Evolutionary conservation across 2,329 filamentous ascomycete genomes (phyloP).

Genomic region (Fusarium vanettenii): DNA sequence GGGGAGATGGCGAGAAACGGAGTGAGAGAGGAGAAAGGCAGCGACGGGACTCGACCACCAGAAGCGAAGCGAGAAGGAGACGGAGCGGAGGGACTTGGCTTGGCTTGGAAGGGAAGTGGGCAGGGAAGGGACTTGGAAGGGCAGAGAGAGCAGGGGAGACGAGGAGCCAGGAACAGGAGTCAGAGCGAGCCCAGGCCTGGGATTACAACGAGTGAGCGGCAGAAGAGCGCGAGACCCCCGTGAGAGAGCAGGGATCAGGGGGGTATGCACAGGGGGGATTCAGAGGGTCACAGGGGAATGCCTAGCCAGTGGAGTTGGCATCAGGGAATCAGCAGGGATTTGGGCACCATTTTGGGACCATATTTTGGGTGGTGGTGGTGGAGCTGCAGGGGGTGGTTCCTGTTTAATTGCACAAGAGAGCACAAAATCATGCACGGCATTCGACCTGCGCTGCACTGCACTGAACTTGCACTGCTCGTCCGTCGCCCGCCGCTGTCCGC

Average conservation of each 20-base stretch:
- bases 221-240: background rate
- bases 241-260: slow-evolving; percentile 27
- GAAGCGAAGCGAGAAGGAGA: slow-evolving; percentile 41
- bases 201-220: slow-evolving; percentile 27
- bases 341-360: slow-evolving; percentile 30
- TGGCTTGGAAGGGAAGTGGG: slow-evolving; percentile 37
- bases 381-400: slow-evolving; percentile 11
- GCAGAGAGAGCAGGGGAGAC: slow-evolving; percentile 25
- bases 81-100: background rate
- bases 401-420: slow-evolving; percentile 8
- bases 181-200: slow-evolving; percentile 23
- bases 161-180: slow-evolving; percentile 26
- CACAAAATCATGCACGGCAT: slow-evolving; percentile 31
- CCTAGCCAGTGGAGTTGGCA: slow-evolving; percentile 14
- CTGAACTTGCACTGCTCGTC: background rate
- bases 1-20: slow-evolving; percentile 46
- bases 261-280: slow-evolving; percentile 14
- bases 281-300: slow-evolving; percentile 9
- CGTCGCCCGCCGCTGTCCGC: slow-evolving; percentile 8
- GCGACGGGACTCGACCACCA: slow-evolving; percentile 34
- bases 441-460: background rate
- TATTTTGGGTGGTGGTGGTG: slow-evolving; percentile 19
- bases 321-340: slow-evolving; percentile 28
- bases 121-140: slow-evolving; percentile 6
- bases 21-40: slow-evolving; percentile 26